Conservation (phyloP, 2,329 filamentous ascomycete species). For the Cryphonectria carpinicola region DNA sequence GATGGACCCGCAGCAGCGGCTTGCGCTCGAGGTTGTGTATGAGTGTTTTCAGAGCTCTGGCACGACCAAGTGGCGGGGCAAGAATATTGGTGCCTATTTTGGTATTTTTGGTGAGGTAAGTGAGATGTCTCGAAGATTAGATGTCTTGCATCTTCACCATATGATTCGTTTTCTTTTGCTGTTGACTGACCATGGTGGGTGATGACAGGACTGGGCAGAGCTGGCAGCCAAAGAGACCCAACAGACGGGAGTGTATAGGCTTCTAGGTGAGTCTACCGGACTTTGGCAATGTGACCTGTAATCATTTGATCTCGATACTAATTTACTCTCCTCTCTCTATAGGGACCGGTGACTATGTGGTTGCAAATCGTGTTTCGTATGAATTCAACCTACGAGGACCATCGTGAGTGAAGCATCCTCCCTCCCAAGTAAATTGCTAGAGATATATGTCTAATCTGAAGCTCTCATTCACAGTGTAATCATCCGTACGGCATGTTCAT, state of each 20-base stretch:
- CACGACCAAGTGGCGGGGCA: conserved; percentile 28
- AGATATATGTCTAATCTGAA: not conserved
- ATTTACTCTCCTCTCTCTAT: conserved; percentile 1
- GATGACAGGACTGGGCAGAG: conserved; percentile 29
- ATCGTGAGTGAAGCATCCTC: conserved; percentile 31
- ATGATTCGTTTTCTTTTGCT: not conserved
- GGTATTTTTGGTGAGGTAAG: conserved; percentile 20
- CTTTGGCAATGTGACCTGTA: too few relatives aligned
- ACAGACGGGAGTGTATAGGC: conserved; percentile 40
- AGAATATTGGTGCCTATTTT: conserved; percentile 32
- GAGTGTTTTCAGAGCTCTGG: conserved; percentile 32
- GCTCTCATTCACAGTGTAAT: conserved; percentile 29
- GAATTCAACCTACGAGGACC: conserved; percentile 41
- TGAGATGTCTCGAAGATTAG: not conserved
- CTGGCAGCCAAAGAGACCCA: conserved; percentile 14
- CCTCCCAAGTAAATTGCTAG: too few relatives aligned
- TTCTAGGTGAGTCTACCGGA: conserved; percentile 40
- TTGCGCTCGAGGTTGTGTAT: conserved; percentile 17
- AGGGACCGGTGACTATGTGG: conserved; percentile 40
- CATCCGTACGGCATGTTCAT: conserved; percentile 45
- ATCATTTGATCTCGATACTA: not conserved
- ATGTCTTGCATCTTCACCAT: not conserved
- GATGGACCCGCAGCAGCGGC: conserved; percentile 24
- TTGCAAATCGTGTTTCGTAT: conserved; percentile 41
- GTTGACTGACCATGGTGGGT: conserved; percentile 15